phyloP scores from a whole-genome alignment of 306 rosid species.

The Pterocarpus santalinus region DNA sequence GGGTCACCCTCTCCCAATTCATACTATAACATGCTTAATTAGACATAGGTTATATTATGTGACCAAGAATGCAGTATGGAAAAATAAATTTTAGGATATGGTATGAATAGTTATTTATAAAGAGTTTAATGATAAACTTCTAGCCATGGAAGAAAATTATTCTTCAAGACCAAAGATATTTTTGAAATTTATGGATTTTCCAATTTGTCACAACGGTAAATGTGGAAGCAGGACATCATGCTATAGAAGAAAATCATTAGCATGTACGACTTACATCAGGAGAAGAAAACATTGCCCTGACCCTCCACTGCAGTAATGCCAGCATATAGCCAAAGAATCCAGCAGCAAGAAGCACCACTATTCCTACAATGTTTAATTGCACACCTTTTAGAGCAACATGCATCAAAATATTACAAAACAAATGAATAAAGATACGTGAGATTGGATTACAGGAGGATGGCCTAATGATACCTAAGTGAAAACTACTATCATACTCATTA shows the following conservation, averaged over 20 bases:
- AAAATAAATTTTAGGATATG: neutral
- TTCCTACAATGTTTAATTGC: slow-evolving; percentile 60
- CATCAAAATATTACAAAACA: neutral
- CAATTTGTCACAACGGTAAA: slow-evolving; percentile 2
- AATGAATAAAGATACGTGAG: neutral
- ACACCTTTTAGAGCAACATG: slow-evolving; percentile 31
- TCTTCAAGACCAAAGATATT: neutral
- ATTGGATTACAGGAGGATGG: slow-evolving; percentile 27
- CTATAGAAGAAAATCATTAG: slow-evolving; percentile 2
- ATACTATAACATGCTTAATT: neutral
- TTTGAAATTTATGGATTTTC: slow-evolving; percentile 8
- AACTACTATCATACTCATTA: slow-evolving; percentile 55
- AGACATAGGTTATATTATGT: neutral
- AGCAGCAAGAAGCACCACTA: slow-evolving; percentile 76
- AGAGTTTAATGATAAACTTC: neutral
- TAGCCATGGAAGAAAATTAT: neutral
- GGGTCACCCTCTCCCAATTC: too few species aligned
- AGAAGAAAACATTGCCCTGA: slow-evolving; percentile 82
- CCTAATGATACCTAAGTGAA: slow-evolving; percentile 71
- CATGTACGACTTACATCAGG: slow-evolving; percentile 56
- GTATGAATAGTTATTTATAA: neutral
- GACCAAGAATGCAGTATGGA: slow-evolving; percentile 7
- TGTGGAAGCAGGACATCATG: slow-evolving; percentile 16
- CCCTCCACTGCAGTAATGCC: slow-evolving; percentile 79
- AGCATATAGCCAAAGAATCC: slow-evolving; percentile 88